Evolutionary conservation across 768 basidiomycete species (phyloP), one percentile per base, ranked within the genome.

Genomic region (Solioccasus polychromus): DNA sequence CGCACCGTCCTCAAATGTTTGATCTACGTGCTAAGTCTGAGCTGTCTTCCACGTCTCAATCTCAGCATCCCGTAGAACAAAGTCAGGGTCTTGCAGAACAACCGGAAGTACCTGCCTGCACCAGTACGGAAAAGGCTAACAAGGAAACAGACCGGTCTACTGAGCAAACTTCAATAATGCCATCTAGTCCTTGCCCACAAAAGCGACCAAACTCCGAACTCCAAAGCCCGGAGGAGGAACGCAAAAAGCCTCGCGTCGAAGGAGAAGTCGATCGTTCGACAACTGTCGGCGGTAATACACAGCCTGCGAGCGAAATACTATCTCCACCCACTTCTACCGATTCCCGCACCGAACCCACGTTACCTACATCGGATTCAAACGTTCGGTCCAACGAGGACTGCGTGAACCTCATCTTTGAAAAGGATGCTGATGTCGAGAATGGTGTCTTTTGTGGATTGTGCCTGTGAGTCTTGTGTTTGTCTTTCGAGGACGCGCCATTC

Each of bases 391-490:
- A 78, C 18, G 65, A 64, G 43, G 70, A 69, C 10, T 65, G 80
- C 20, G 71, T 80, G 19, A 38, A 60, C 31, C 40, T 61, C 35
- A 63, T 67, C 44, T 71, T 68, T 39, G 66, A 62, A 39, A 49
- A 49, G 41, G 66, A 69, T 26, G 64, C 64, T 19, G 47, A 68
- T 28, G 28, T 66, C 19, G 47, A 53, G 42, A 32, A 60, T 34
- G 64, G 62, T 11, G 42, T 57, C 11, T 68, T 66, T 32, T 83
- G 82, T 46, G 66, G 58, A 39, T 64, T 80, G 28, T 84, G 82
- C 74, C 53, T 64, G 82, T 80, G 43, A 61, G 80, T 71, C 39
- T 22, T 22, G 14, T 43, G 6, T 35, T 20, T 29, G 7, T 42
- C 11, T 11, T n/a, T 9, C 20, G 4, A 18, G 24, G 18, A 7